phyloP scores from a whole-genome alignment of 805 yeast species.

The Barnettozyma californica region DNA sequence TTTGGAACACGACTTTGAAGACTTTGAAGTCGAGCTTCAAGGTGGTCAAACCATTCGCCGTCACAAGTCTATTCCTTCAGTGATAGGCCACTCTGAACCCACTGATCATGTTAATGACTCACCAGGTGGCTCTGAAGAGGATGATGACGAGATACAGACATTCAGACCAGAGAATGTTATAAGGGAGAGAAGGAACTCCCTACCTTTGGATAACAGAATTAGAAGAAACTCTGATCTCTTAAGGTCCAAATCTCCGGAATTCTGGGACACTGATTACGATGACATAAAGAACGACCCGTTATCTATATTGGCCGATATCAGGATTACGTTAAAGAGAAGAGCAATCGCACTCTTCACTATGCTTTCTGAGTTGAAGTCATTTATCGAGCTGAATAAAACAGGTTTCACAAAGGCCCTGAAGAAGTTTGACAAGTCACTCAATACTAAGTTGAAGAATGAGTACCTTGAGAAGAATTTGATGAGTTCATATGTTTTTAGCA shows the following conservation, averaged over 20 bases:
- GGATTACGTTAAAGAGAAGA: constrained; percentile 62
- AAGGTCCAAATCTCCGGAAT: constrained; percentile 22
- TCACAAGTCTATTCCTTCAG: constrained; percentile 15
- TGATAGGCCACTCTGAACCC: background rate
- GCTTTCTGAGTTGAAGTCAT: constrained; percentile 79
- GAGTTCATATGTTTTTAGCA: constrained; percentile 49
- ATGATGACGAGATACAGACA: constrained; percentile 10
- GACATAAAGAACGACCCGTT: constrained; percentile 18
- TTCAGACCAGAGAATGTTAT: constrained; percentile 8
- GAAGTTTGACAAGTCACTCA: constrained; percentile 83
- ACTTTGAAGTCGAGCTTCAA: constrained; percentile 41
- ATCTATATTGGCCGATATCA: constrained; percentile 25
- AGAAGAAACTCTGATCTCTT: constrained; percentile 14
- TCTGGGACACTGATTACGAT: constrained; percentile 23
- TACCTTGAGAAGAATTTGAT: constrained; percentile 47
- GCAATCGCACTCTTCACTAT: constrained; percentile 62
- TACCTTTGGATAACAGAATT: constrained; percentile 16
- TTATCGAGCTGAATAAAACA: constrained; percentile 74
- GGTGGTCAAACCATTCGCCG: constrained; percentile 8
- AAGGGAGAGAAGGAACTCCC: constrained; percentile 23
- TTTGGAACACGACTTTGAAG: constrained; percentile 56
- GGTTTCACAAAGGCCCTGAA: constrained; percentile 89
- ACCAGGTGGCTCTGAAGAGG: constrained; percentile 7
- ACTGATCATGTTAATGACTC: background rate
- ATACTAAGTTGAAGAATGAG: constrained; percentile 50